A percentile compares a stretch with the other conserved stretches of the same genome.
Evolutionary conservation across 164 flowering plant species (phyloP).

Genomic region (Nymphaea thermarum): DNA sequence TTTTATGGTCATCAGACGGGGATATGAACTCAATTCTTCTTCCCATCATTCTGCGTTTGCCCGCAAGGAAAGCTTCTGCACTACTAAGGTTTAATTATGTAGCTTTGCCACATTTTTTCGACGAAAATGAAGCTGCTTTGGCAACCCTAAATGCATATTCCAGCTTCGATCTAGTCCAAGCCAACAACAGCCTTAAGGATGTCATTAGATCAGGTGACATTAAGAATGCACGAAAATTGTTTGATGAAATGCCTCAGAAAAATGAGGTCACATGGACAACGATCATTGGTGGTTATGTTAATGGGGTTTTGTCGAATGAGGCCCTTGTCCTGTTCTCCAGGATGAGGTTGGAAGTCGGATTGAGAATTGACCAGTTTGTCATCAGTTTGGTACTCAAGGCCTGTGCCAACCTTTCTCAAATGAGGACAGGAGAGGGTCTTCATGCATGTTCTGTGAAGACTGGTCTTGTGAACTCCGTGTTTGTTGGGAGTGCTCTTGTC

Average conservation of each 20-base stretch:
- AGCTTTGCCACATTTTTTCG: background rate
- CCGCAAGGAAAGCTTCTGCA: background rate
- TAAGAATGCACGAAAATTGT: slow-evolving; percentile 48
- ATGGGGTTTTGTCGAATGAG: slow-evolving; percentile 23
- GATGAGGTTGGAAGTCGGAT: slow-evolving; percentile 32
- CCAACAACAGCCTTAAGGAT: slow-evolving; percentile 28
- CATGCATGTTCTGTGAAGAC: slow-evolving; percentile 59
- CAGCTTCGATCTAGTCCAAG: slow-evolving; percentile 16
- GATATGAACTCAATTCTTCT: background rate
- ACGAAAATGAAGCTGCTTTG: background rate
- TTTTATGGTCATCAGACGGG: too few relatives aligned
- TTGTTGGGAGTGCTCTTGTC: slow-evolving; percentile 73
- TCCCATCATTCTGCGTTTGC: background rate
- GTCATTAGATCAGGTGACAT: slow-evolving; percentile 32
- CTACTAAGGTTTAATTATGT: background rate
- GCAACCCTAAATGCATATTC: background rate
- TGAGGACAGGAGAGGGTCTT: slow-evolving; percentile 31
- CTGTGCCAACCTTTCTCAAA: slow-evolving; percentile 34
- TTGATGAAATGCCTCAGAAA: slow-evolving; percentile 56
- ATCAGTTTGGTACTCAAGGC: slow-evolving; percentile 70
- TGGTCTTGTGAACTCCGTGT: slow-evolving; percentile 54
- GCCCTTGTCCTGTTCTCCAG: slow-evolving; percentile 45
- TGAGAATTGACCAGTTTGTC: slow-evolving; percentile 42
- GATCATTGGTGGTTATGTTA: slow-evolving; percentile 57
- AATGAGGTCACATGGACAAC: slow-evolving; percentile 74